These are phyloP conservation scores for Diaporthe caulivora DNA, from an alignment of 2,329 filamentous ascomycete species.

Conservation along the genomic window DNA sequence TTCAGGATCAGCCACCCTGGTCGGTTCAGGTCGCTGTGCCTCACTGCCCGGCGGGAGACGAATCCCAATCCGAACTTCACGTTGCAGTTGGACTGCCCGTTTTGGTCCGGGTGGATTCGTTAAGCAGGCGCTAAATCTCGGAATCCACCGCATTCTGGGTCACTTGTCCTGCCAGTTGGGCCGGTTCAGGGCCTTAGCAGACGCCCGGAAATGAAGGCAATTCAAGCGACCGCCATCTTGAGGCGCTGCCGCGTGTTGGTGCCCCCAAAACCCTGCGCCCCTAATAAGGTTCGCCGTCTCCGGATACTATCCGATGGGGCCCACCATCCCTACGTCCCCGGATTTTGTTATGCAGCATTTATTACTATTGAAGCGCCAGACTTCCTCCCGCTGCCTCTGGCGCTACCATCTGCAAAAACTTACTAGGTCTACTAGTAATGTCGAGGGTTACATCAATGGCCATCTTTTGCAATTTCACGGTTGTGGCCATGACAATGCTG, in stretches of 20 bases:
- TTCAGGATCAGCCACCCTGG: constrained; percentile 5
- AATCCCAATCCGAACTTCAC: background rate
- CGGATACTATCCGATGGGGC: background rate
- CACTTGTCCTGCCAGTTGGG: background rate
- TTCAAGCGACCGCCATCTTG: background rate
- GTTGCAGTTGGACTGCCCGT: background rate
- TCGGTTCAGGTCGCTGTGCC: constrained; percentile 11
- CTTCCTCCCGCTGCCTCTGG: too few species aligned
- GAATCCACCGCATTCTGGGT: constrained; percentile 2
- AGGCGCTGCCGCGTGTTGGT: background rate
- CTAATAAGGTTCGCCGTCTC: background rate
- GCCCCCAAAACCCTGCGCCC: background rate
- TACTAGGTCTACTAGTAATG: too few species aligned
- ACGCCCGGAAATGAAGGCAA: constrained; percentile 10
- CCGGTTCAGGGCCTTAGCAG: background rate
- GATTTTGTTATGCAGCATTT: background rate
- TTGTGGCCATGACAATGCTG: too few species aligned
- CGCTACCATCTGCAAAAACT: too few species aligned
- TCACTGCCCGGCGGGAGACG: background rate
- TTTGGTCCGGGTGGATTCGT: constrained; percentile 3
- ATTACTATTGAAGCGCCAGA: background rate
- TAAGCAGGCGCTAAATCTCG: constrained; percentile 2
- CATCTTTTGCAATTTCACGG: too few species aligned
- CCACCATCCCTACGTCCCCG: background rate
- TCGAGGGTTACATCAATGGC: too few species aligned